Evolutionary conservation across 495 filamentous ascomycete species (phyloP).

Genomic region (Aspergillus sparsus): DNA sequence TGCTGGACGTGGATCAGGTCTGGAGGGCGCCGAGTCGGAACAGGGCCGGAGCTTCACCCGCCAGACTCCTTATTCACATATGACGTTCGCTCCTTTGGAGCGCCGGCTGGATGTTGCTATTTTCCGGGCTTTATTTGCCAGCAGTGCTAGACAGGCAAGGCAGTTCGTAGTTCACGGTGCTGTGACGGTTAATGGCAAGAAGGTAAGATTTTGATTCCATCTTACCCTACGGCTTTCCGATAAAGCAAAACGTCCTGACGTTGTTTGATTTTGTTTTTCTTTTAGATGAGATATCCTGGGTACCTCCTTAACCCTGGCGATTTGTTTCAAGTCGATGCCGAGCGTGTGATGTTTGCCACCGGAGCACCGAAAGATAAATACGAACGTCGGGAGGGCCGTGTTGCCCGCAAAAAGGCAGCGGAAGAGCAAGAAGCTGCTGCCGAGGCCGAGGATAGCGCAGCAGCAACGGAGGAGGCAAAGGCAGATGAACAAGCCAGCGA

Average conservation of each 20-base stretch:
- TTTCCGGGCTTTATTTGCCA: slow-evolving; percentile 90
- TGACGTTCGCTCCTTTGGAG: slow-evolving; percentile 90
- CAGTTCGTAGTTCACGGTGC: slow-evolving; percentile 91
- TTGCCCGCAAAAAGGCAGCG: slow-evolving; percentile 29
- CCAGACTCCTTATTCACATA: slow-evolving; percentile 81
- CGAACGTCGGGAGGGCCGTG: slow-evolving; percentile 47
- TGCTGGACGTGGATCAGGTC: slow-evolving; percentile 77
- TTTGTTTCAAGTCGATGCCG: slow-evolving; percentile 92
- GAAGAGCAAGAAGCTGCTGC: slow-evolving; percentile 27
- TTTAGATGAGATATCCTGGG: slow-evolving; percentile 84
- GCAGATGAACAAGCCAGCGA: slow-evolving; percentile 28
- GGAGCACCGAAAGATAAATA: slow-evolving; percentile 65
- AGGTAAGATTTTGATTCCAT: slow-evolving; percentile 55
- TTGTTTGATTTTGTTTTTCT: slow-evolving; percentile 2
- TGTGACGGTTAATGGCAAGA: slow-evolving; percentile 94
- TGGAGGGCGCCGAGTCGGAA: slow-evolving; percentile 31
- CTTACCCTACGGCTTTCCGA: neutral
- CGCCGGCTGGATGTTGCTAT: slow-evolving; percentile 88
- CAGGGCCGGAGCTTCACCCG: slow-evolving; percentile 12
- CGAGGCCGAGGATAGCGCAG: slow-evolving; percentile 28
- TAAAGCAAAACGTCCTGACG: neutral
- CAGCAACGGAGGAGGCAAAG: slow-evolving; percentile 31
- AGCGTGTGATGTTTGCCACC: slow-evolving; percentile 83
- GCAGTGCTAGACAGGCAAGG: slow-evolving; percentile 88
- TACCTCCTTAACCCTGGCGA: slow-evolving; percentile 97